phyloP scores from a whole-genome alignment of 2,329 filamentous ascomycete species.

The Phyllosticta citribraziliensis region DNA sequence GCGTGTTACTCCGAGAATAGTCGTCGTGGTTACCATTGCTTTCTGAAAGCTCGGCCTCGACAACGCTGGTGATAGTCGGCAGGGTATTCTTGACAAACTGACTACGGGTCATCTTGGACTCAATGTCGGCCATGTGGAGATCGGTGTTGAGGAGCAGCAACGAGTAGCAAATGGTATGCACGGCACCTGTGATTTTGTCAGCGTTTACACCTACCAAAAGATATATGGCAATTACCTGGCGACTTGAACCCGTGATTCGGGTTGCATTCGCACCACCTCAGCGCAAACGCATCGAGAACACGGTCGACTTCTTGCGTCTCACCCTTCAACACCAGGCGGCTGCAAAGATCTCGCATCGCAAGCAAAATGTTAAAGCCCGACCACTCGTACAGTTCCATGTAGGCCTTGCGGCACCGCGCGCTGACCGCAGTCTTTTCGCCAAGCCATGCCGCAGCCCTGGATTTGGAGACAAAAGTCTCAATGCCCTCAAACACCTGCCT shows the following conservation, averaged over 20 bases:
- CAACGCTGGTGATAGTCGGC: conserved; percentile 70
- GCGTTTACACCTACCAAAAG: background rate
- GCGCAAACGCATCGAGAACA: conserved; percentile 80
- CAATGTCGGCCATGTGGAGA: conserved; percentile 87
- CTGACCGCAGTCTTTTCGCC: conserved; percentile 56
- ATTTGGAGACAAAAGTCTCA: conserved; percentile 69
- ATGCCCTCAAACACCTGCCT: conserved; percentile 75
- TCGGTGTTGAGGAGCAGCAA: conserved; percentile 93
- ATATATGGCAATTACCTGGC: conserved; percentile 46
- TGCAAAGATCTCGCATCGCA: conserved; percentile 71
- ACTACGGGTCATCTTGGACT: conserved; percentile 87
- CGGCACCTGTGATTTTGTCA: conserved; percentile 54
- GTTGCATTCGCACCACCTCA: conserved; percentile 90
- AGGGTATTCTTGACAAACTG: conserved; percentile 97
- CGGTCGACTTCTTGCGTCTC: conserved; percentile 97
- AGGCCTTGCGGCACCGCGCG: conserved; percentile 55
- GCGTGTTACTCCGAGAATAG: background rate
- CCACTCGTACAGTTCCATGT: conserved; percentile 91
- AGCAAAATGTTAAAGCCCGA: conserved; percentile 67
- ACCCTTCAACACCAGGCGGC: conserved; percentile 69
- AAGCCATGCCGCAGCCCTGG: conserved; percentile 77
- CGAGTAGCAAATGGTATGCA: conserved; percentile 95
- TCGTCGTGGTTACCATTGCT: conserved; percentile 14
- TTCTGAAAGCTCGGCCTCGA: conserved; percentile 43
- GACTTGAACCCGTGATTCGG: conserved; percentile 87